A percentile compares a stretch with the other conserved stretches of the same genome.
Conservation (phyloP, 148 eudicot species). For the Amaranthus palmeri region DNA sequence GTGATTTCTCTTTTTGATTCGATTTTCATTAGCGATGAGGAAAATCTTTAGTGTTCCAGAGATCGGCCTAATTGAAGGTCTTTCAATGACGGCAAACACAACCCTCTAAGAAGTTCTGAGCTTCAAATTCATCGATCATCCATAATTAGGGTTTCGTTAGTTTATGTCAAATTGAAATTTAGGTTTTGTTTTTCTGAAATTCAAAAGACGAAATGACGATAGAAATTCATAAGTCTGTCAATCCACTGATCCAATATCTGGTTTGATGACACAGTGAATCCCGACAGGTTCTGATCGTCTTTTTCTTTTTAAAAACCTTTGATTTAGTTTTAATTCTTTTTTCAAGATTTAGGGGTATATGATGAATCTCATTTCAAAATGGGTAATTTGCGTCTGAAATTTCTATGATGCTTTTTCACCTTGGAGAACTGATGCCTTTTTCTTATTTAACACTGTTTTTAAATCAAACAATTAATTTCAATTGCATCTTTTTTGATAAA, state of each 20-base stretch:
- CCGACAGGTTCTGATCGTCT: slow-evolving; percentile 78
- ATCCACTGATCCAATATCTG: slow-evolving; percentile 55
- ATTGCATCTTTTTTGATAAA: neutral
- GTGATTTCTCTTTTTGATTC: neutral
- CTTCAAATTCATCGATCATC: neutral
- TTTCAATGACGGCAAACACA: slow-evolving; percentile 56
- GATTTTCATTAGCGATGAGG: slow-evolving; percentile 35
- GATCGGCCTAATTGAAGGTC: slow-evolving; percentile 15
- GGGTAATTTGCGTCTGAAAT: slow-evolving; percentile 95
- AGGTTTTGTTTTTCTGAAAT: neutral
- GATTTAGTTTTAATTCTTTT: neutral
- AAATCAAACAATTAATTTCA: neutral
- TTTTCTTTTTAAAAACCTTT: neutral
- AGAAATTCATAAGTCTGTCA: slow-evolving; percentile 71
- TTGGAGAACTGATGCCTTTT: slow-evolving; percentile 84
- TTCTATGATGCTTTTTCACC: slow-evolving; percentile 64
- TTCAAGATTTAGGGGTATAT: slow-evolving; percentile 30
- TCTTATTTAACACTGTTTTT: neutral
- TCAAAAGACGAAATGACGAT: slow-evolving; percentile 54
- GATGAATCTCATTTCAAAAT: slow-evolving; percentile 62
- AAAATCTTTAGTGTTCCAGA: slow-evolving; percentile 41
- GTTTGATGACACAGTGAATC: slow-evolving; percentile 65
- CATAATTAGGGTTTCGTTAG: neutral
- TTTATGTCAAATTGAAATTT: neutral
- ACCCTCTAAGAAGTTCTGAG: slow-evolving; percentile 96